A percentile compares a stretch with the other conserved stretches of the same genome.
These are phyloP conservation scores for Neocatenulostroma microsporum DNA, from an alignment of 2,329 filamentous ascomycete species.

Conservation along the genomic window DNA sequence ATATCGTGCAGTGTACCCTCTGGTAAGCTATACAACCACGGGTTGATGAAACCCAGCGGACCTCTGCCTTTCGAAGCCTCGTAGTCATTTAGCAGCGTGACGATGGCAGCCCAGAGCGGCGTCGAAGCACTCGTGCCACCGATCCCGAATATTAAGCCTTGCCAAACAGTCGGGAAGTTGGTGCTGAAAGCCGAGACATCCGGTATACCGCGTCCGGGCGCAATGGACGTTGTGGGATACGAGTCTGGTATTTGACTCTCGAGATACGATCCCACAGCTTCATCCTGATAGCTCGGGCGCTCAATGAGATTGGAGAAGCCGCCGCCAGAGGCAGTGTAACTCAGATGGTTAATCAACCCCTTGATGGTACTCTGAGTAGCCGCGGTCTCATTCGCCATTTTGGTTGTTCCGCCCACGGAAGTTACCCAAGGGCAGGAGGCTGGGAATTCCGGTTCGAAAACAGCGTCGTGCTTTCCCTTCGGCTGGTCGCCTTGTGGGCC, in stretches of 20 bases:
- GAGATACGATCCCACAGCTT: conserved; percentile 35
- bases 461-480: conserved; percentile 34
- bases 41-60: too few species aligned
- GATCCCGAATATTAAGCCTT: conserved; percentile 29
- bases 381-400: conserved; percentile 17
- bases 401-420: conserved; percentile 34
- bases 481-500: conserved; percentile 31
- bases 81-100: too few species aligned
- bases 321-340: conserved; percentile 30
- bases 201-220: conserved; percentile 35
- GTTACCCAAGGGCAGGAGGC: conserved; percentile 42
- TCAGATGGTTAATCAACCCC: conserved; percentile 5
- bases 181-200: conserved; percentile 42
- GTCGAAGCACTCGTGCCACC: conserved; percentile 45
- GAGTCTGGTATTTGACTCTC: conserved; percentile 17
- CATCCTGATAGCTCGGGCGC: conserved; percentile 38
- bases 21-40: conserved; percentile 34
- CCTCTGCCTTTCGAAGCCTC: too few species aligned
- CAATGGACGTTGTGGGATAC: conserved; percentile 36
- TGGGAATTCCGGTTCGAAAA: conserved; percentile 41
- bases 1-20: conserved; percentile 44
- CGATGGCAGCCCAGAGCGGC: conserved; percentile 51
- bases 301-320: conserved; percentile 41
- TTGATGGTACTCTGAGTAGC: conserved; percentile 16
- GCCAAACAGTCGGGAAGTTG: conserved; percentile 29